Evolutionary conservation across 371 early-diverging fungal species (phyloP), one percentile per base, ranked within the genome.

Genomic region (Mucor saturninus): DNA sequence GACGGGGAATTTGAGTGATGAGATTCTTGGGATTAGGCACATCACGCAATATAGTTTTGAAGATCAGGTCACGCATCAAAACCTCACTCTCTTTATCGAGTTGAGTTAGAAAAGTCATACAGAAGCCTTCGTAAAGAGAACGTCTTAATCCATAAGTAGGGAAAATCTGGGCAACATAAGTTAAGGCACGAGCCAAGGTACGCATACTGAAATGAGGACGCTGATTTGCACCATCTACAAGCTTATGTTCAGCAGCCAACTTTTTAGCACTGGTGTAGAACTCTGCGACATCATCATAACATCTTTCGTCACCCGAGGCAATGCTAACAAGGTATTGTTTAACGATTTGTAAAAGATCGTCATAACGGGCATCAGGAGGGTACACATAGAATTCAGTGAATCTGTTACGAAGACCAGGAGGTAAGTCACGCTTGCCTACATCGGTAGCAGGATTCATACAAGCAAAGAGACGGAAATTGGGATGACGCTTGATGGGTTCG

Each of bases 401-500:
- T 39, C 98, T 85, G 54, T 89, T 92, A 40, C 96, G 89, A 11
- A 99, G 82, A 10, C 94, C 95, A 4, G 92, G 91, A 10, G 99
- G 96, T 26, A 98, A 86, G 67, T 98, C 93, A 48, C 95, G 92
- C 77, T 99, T 99, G 51, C 99, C 99, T 1, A 96, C 95, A 80
- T 98, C 98, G 9, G 93, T 98, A n/a, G 97, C 93, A 15, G 99
- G 99, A 80, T 99, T 99, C 99, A 99, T 99, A 78, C 99, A 99
- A 1, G 96, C 98, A 79, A 99, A 99, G 5, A 99, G 79, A 9
- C 97, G 87, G 85, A 99, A 99, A 59, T 94, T 91, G 29, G 92
- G 91, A 78, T 99, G 99, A 38, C 99, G 86, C 39, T 82, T 76
- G 21, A 98, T 86, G 21, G 92, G 93, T 59, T 89, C 86, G 13